Evolutionary conservation across 2,329 filamentous ascomycete species (phyloP), one percentile per base, ranked within the genome.

Genomic region (Aspergillus oerlinghausenensis): DNA sequence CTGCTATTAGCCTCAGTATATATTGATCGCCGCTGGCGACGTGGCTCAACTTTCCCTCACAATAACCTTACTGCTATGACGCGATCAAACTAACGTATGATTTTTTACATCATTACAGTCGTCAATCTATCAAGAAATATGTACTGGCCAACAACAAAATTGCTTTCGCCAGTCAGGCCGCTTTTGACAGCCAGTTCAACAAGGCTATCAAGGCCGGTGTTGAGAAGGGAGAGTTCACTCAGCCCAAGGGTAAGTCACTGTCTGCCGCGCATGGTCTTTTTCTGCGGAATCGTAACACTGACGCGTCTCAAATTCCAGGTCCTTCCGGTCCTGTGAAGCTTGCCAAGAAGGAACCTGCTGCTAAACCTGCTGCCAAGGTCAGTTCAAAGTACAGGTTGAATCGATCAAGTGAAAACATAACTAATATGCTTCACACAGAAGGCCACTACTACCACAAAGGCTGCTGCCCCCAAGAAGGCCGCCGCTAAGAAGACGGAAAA

Each of bases 301-400:
- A 75, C 70, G 63, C 66, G 63, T 67, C 58, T 52, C 40, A 54
- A 47, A 40, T 49, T 57, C 52, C 58, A 92, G 88, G 89, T 69
- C 83, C 90, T 58, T 96, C 92, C 62, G 92, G 92, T 59, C 89
- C 90, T 65, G 91, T 94, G 77, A 96, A 96, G 88, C 87, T 96
- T 59, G 88, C 88, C 58, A 93, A 93, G 86, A 92, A 91, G 81
- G 82, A 84, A 55, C 56, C 71, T 54, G 68, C 68, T 61, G 68
- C 73, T 50, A 75, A 81, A 74, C 73, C 79, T 54, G 73, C 75
- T 57, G 63, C 70, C 35, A 75, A 74, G 70, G 67, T 68, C 62
- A 54, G 51, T 47, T 29, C 14, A 35, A 23, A 45, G n/a, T 52
- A 29, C 28, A 23, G 51, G 6, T 32, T 11, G 4, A 19, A 11